Evolutionary conservation across 768 basidiomycete genomes (phyloP), one percentile per base, ranked within the genome.

Genomic region (Terana coerulea): DNA sequence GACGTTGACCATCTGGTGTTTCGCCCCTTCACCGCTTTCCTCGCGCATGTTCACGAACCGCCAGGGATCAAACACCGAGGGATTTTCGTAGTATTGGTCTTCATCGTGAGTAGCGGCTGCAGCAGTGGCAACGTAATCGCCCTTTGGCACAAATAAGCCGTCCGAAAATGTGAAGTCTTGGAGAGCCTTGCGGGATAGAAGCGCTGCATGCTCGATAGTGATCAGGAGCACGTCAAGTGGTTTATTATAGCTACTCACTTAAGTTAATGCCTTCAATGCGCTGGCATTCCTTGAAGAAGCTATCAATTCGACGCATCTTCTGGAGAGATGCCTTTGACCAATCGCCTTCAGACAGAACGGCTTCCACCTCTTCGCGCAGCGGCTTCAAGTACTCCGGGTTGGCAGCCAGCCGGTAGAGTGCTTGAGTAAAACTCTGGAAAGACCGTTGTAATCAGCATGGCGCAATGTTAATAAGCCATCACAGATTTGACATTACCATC

Each of bases 111-210:
- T 65, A 6, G 64, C 60, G 14, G 49, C 51, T 11, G 57, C 30
- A 1, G 72, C 59, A 1, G 69, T 59, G 7, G 61, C 57, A 8
- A 77, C 52, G 30, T 66, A 60, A 1, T 70, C 68, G 2, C 73
- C 74, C 33, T 63, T 60, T 3, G 75, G 75, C 9, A 79, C 56
- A 33, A 59, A 54, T 1, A 69, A 71, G 5, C 75, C 76, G 58
- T 78, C 69, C 3, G 73, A 74, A 48, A 80, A 72, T 1, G 67
- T 72, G 58, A 69, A 65, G 12, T 67, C 67, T 17, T 61, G 52
- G 44, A 65, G 3, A 2, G 67, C 68, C 33, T 61, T 58, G 24
- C 72, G 65, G 2, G 19, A 19, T 47, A 73, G 44, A 0, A 59
- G 54, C 2, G 61, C 71, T 69, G 39, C 15, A 28, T 24, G 42